Base-by-base conservation (phyloP, 164 flowering plant species). In the Houttuynia cordata region DNA sequence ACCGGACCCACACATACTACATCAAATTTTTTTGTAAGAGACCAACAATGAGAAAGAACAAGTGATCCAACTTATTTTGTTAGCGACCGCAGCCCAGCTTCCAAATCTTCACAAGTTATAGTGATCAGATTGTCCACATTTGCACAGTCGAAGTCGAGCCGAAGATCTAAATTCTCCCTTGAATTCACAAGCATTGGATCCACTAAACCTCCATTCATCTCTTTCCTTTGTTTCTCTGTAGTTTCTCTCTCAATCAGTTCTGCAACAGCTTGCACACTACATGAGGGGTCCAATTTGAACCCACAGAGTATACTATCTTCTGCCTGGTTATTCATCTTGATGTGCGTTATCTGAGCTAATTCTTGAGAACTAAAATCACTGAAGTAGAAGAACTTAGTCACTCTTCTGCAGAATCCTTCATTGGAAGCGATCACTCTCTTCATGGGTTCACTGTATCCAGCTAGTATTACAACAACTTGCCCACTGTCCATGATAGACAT, bases 401-500 rank as follows among this genome's bases (percentile, higher is more conserved):
- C 97, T 72, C 97, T 72, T 80, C 97, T 79, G 82, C 88, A 79
- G 73, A 94, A 94, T 20, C 97, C 99, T 76, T 88, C 96, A 59
- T 91, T 88, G 8, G 92, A 85, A 56, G 80, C 51, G 52, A 88
- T 88, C 23, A 88, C 97, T 8, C 95, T 86, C 75, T 82, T 80
- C 96, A 87, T 91, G 37, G 97, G 93, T 59, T 90, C 99, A 45
- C 82, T 83, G 59, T 94, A 94, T 15, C 99, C 99, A 23, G 97
- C 99, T 69, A 94, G 91, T 70, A 94, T 88, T 62, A 94, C 97
- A 9, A 94, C 93, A n/a, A 91, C 39, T 73, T 80, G 85, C 61
- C 99, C 99, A 63, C 82, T 81, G 72, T 94, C 97, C 99, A 94
- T 94, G 61, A 90, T 83, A 6, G 99, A 90, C 99, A 94, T 94